Evolutionary conservation across 208 protist genomes (phyloP), one percentile per base, ranked within the genome.

Genomic region (Trypanosomatidae sp.): DNA sequence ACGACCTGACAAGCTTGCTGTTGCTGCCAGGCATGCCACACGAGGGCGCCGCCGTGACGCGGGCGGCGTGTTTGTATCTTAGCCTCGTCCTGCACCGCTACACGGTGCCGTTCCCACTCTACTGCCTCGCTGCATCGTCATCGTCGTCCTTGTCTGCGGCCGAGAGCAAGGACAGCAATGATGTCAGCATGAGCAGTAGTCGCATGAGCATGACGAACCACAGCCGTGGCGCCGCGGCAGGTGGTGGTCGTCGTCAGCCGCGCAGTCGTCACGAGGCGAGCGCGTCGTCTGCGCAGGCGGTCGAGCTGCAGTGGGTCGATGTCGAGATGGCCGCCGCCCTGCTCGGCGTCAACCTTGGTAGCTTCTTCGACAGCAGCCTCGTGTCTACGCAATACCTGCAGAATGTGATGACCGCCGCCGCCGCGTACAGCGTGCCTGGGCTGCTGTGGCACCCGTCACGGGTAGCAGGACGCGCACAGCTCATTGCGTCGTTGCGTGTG

Each of bases 231-330:
- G n/a, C n/a, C n/a, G n/a, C n/a, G n/a, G n/a, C n/a, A n/a, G n/a
- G n/a, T n/a, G n/a, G n/a, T n/a, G n/a, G n/a, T n/a, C n/a, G n/a
- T n/a, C n/a, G n/a, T n/a, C n/a, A n/a, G n/a, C n/a, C n/a, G n/a
- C n/a, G n/a, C n/a, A n/a, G n/a, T n/a, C n/a, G n/a, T n/a, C n/a
- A n/a, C n/a, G n/a, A n/a, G n/a, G n/a, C n/a, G n/a, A n/a, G n/a
- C n/a, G n/a, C n/a, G n/a, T n/a, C n/a, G n/a, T n/a, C n/a, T n/a
- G n/a, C n/a, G 83, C 10, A 18, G 6, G 61, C 56, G 1, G 64
- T 66, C 6, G 71, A 71, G 24, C 48, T 85, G 33, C 71, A 89
- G 48, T 89, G 80, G 75, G 61, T 81, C n/a, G 80, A 89, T 47
- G 66, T 89, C 22, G 71, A 89, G 57, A 37, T 78, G 2, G 60